phyloP scores from a whole-genome alignment of 257 asterid species.

The Fraxinus anomala region DNA sequence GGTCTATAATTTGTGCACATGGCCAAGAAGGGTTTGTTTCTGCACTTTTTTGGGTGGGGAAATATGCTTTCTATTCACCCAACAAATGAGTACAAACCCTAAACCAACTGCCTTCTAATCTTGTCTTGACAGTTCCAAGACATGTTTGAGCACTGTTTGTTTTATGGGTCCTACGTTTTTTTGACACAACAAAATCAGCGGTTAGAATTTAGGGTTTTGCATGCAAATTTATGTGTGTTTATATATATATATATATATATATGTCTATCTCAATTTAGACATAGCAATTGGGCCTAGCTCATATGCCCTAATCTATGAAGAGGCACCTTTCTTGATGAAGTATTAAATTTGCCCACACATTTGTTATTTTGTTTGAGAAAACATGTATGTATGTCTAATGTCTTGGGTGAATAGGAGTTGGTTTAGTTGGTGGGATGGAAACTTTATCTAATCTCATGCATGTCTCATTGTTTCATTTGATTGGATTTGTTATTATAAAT shows the following conservation, averaged over 20 bases:
- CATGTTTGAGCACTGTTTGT: slow-evolving; percentile 51
- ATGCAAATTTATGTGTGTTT: background rate
- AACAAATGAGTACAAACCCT: slow-evolving; percentile 38
- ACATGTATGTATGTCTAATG: background rate
- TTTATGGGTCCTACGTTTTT: slow-evolving; percentile 43
- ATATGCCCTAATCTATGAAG: background rate
- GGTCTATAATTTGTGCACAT: slow-evolving; percentile 47
- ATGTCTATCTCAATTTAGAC: background rate
- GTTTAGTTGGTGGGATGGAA: slow-evolving; percentile 4
- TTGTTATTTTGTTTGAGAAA: background rate
- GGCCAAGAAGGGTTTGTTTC: slow-evolving; percentile 37
- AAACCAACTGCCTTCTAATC: slow-evolving; percentile 35
- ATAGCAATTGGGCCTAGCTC: background rate
- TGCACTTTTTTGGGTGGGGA: slow-evolving; percentile 45
- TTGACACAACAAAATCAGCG: slow-evolving; percentile 17
- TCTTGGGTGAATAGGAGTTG: background rate
- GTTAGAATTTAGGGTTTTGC: background rate
- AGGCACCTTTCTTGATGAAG: background rate
- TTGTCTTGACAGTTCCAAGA: slow-evolving; percentile 55
- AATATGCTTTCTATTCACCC: slow-evolving; percentile 34
- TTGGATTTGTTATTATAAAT: background rate
- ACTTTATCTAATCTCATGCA: background rate
- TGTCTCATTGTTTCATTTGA: background rate
- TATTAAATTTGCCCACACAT: background rate
- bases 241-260: too few relatives aligned